Conservation (phyloP, 2,329 filamentous ascomycete species). For the Hypoxylon sp. region DNA sequence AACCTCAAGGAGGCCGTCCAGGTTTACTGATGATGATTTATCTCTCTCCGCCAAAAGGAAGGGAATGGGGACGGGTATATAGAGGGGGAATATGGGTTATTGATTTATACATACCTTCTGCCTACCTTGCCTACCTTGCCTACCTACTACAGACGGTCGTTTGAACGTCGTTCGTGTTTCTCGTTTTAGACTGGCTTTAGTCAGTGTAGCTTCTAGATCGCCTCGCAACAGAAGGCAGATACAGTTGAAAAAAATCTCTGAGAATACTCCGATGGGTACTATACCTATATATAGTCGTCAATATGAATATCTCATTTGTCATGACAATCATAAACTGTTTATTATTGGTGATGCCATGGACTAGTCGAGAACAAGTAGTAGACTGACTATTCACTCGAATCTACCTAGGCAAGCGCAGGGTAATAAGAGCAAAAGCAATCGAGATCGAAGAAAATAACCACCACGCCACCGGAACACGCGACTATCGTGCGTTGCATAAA, state of each 20-base stretch:
- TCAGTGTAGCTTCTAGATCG: constrained; percentile 32
- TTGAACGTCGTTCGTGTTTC: constrained; percentile 28
- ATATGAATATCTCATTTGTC: constrained; percentile 35
- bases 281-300: constrained; percentile 36
- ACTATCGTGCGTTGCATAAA: constrained; percentile 14
- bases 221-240: constrained; percentile 32
- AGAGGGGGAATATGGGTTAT: constrained; percentile 10
- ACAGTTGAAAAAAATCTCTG: constrained; percentile 15
- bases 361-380: neutral
- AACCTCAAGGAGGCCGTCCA: constrained; percentile 42
- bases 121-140: neutral
- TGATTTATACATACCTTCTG: constrained; percentile 17
- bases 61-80: constrained; percentile 2
- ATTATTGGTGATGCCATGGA: neutral
- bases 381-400: neutral
- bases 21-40: constrained; percentile 39
- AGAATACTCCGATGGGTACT: constrained; percentile 21
- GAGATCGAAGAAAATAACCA: constrained; percentile 1
- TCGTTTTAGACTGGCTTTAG: constrained; percentile 18
- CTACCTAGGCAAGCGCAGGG: neutral
- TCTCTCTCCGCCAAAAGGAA: neutral
- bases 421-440: constrained; percentile 15
- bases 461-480: neutral
- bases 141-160: constrained; percentile 28
- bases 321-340: constrained; percentile 8